Evolutionary conservation across 495 filamentous ascomycete genomes (phyloP).

Genomic region (Oidiodendron maius): DNA sequence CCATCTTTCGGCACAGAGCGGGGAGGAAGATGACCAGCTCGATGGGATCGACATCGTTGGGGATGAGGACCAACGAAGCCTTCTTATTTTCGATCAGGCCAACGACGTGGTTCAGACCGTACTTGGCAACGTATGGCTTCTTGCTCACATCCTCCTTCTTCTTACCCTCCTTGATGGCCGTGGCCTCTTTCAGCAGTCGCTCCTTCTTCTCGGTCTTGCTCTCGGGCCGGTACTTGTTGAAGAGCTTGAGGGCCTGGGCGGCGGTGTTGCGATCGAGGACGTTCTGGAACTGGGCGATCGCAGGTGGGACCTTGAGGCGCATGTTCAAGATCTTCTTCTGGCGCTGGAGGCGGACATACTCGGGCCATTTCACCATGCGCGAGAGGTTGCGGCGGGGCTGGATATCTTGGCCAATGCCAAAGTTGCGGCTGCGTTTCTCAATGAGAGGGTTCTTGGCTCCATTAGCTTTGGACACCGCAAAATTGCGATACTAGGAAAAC

Average conservation of each 20-base stretch:
- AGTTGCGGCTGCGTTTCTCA: constrained; percentile 97
- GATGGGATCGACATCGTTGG: constrained; percentile 99
- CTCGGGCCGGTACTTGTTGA: constrained; percentile 99
- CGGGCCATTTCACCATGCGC: constrained; percentile 99
- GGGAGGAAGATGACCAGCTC: constrained; percentile 99
- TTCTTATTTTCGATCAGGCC: constrained; percentile 99
- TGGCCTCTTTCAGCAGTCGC: constrained; percentile 94
- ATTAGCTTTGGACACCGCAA: constrained; percentile 33
- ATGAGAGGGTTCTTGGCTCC: constrained; percentile 86
- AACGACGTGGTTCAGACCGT: constrained; percentile 99
- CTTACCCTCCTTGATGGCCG: constrained; percentile 93
- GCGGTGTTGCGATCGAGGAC: constrained; percentile 98
- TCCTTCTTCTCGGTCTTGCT: constrained; percentile 99
- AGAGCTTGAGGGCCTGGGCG: constrained; percentile 93
- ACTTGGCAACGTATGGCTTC: constrained; percentile 99
- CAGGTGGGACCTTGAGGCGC: constrained; percentile 96
- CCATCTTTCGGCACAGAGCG: constrained; percentile 99
- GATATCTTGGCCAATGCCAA: constrained; percentile 97
- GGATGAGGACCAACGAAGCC: constrained; percentile 92
- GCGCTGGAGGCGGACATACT: constrained; percentile 97
- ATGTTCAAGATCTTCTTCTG: constrained; percentile 99
- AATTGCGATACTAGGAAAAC: constrained; percentile 27
- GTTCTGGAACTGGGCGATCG: constrained; percentile 95
- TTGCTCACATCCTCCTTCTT: constrained; percentile 99
- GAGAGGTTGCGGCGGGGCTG: constrained; percentile 96